Conservation (phyloP, 2,329 filamentous ascomycete genomes). For the Pseudohalonectria lignicola region DNA sequence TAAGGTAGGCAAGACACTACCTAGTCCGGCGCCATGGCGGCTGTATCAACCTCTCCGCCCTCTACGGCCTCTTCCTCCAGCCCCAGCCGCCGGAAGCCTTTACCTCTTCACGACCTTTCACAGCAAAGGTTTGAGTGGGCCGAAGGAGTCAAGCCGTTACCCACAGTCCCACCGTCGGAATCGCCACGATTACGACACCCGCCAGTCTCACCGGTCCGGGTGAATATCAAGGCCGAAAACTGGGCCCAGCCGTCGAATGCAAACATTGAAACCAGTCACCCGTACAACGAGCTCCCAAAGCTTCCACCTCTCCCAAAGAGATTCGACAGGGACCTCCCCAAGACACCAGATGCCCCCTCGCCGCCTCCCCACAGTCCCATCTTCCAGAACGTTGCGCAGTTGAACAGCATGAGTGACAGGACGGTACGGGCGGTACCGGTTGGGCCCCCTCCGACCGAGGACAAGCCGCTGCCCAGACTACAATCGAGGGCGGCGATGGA, state of each 20-base stretch:
- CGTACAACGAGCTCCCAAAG: constrained; percentile 5
- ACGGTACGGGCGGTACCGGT: constrained; percentile 1
- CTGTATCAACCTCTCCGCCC: constrained; percentile 15
- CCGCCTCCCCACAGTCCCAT: constrained; percentile 25
- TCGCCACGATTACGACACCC: constrained; percentile 36
- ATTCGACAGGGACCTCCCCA: constrained; percentile 19
- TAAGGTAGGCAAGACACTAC: no score
- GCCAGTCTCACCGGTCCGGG: constrained; percentile 43
- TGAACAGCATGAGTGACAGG: constrained; percentile 4
- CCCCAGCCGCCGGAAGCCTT: constrained; percentile 21
- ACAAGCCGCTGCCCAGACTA: constrained; percentile 6
- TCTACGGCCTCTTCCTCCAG: constrained; percentile 13
- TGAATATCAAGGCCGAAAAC: constrained; percentile 41
- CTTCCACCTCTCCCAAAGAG: constrained; percentile 3
- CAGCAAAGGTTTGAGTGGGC: constrained; percentile 1
- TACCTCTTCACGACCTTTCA: constrained; percentile 17
- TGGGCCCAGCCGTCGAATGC: constrained; percentile 41
- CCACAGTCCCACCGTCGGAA: constrained; percentile 15
- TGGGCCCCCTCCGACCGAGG: constrained; percentile 4
- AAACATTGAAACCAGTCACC: constrained; percentile 30
- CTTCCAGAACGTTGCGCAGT: constrained; percentile 8
- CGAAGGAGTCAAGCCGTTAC: constrained; percentile 15
- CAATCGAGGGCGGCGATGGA: background rate
- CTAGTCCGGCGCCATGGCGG: constrained; percentile 23
- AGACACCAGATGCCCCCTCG: constrained; percentile 21